Base-by-base conservation (phyloP, 768 basidiomycete species). In the Tylopilus subfusipes region DNA sequence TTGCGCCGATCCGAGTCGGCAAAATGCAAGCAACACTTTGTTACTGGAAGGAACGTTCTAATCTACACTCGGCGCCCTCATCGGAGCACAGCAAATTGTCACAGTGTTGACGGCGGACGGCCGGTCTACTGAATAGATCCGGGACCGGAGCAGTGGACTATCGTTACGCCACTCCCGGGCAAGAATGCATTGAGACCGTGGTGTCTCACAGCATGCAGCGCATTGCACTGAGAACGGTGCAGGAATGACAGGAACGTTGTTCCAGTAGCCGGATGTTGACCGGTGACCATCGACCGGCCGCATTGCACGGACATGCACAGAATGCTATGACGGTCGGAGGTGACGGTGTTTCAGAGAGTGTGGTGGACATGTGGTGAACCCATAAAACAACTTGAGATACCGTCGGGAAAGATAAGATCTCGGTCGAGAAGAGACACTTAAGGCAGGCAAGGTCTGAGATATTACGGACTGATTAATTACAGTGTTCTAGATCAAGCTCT, bases 101-200 rank as follows among this genome's bases (percentile, higher is more conserved):
- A 18, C 27, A 10, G 11, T n/a, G 40, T 24, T 42, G 13, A 13
- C 18, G 16, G 34, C 19, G 34, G 18, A 16, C 16, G 16, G 24
- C 19, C 25, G 40, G 54, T 16, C 10, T 43, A 18, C 11, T 44
- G 38, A 14, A n/a, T 22, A 14, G 8, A 18, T 42, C 42, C 57
- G 58, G 21, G 50, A 11, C 57, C 40, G 46, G 58, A 14, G 25
- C 7, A 21, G 5, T 12, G n/a, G 4, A 22, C 31, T 8, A 24
- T 31, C 19, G 31, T 29, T 24, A 4, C 16, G 16, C 45, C 39
- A 42, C 34, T 36, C 16, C 48, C n/a, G 8, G 27, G 24, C 8
- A n/a, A 24, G 5, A 27, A 9, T 19, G 29, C 40, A 53, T 34
- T 50, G 34, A 21, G 59, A 58, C 59, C 57, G 57, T 53, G 45